Evolutionary conservation across 371 early-diverging fungal species (phyloP).

Genomic region (Mortierella sp.): DNA sequence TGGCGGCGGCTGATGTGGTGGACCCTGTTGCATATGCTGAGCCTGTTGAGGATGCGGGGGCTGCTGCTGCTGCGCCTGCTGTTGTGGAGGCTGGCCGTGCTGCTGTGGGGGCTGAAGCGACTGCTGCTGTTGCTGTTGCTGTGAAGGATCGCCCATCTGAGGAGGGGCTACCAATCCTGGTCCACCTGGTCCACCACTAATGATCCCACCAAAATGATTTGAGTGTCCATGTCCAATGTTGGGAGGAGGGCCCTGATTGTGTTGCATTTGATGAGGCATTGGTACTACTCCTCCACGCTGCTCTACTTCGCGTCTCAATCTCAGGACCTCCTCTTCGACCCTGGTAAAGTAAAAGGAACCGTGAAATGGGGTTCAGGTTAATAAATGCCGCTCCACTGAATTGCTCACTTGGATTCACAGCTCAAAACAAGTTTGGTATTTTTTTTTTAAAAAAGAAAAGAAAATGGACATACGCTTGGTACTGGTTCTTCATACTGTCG

Average conservation of each 20-base stretch:
- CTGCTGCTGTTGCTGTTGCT: slow-evolving; percentile 52
- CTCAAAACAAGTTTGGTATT: not conserved
- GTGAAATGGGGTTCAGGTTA: no score
- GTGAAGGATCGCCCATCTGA: slow-evolving; percentile 58
- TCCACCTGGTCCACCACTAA: slow-evolving; percentile 55
- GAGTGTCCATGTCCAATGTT: slow-evolving; percentile 59
- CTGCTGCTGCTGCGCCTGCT: slow-evolving; percentile 29
- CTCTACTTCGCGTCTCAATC: slow-evolving; percentile 77
- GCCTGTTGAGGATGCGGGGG: slow-evolving; percentile 27
- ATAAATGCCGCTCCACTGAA: not conserved
- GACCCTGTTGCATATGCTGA: slow-evolving; percentile 24
- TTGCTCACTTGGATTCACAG: not conserved
- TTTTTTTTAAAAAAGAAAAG: no score
- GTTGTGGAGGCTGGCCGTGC: slow-evolving; percentile 38
- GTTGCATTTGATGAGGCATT: slow-evolving; percentile 51
- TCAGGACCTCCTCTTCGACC: slow-evolving; percentile 83
- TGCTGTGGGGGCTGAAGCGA: slow-evolving; percentile 27
- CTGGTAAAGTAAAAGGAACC: slow-evolving; percentile 24
- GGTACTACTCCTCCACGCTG: slow-evolving; percentile 54
- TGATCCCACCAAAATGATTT: slow-evolving; percentile 56
- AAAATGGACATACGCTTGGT: slow-evolving; percentile 39
- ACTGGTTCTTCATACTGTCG: slow-evolving; percentile 49
- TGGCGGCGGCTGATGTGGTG: slow-evolving; percentile 42
- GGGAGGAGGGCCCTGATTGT: slow-evolving; percentile 58
- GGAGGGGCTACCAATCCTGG: slow-evolving; percentile 56